Evolutionary conservation across 1,139 yeast genomes (phyloP).

Genomic region (Debaryomycetaceae sp.): DNA sequence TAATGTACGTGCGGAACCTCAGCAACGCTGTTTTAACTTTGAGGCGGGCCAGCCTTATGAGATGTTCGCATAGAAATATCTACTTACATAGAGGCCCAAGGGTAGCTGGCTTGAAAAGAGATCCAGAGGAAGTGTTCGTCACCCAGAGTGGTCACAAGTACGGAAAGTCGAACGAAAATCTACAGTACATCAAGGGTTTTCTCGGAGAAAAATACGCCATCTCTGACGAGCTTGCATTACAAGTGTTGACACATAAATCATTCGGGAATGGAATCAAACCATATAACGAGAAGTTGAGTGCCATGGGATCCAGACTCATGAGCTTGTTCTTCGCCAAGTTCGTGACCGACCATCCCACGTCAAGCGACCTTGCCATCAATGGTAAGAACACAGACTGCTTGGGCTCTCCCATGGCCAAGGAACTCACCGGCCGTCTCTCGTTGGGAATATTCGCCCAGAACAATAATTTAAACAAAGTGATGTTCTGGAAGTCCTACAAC

Average conservation of each 20-base stretch:
- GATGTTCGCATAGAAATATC: slow-evolving; percentile 12
- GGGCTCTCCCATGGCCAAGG: slow-evolving; percentile 54
- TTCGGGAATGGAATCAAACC: slow-evolving; percentile 90
- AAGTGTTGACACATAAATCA: slow-evolving; percentile 86
- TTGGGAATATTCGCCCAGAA: slow-evolving; percentile 52
- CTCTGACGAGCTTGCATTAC: slow-evolving; percentile 60
- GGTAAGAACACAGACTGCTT: slow-evolving; percentile 61
- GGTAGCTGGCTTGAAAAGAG: slow-evolving; percentile 71
- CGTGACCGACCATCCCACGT: slow-evolving; percentile 35
- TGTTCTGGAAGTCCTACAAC: slow-evolving; percentile 73
- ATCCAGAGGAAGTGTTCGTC: slow-evolving; percentile 62
- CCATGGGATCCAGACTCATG: slow-evolving; percentile 73
- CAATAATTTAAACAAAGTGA: slow-evolving; percentile 45
- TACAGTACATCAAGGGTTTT: slow-evolving; percentile 46
- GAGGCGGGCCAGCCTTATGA: slow-evolving; percentile 1
- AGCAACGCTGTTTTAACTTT: background rate
- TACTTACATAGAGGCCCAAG: slow-evolving; percentile 56
- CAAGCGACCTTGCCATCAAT: slow-evolving; percentile 39
- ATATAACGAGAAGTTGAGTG: slow-evolving; percentile 77
- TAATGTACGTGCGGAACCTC: background rate
- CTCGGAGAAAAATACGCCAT: slow-evolving; percentile 41
- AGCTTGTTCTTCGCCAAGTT: slow-evolving; percentile 56
- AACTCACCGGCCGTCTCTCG: slow-evolving; percentile 46
- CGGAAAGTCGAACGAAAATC: slow-evolving; percentile 48
- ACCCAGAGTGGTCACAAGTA: slow-evolving; percentile 60